Percentiles rank a stretch among this genome's conserved stretches.
phyloP scores from a whole-genome alignment of 2,329 filamentous ascomycete genomes.

The Aspergillus brunneoviolaceus region DNA sequence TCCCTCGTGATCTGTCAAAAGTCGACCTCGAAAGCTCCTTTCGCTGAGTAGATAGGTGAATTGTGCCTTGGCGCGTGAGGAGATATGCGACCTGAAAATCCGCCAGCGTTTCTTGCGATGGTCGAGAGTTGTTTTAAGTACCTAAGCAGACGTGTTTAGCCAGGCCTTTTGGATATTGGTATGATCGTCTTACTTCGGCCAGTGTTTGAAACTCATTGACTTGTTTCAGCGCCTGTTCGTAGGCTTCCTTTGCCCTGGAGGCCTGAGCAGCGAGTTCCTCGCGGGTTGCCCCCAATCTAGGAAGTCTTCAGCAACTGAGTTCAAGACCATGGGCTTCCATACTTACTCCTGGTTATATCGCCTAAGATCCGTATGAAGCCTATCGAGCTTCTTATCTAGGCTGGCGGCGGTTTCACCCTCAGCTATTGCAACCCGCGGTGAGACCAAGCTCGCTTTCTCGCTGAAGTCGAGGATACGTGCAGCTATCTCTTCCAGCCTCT shows the following conservation, averaged over 20 bases:
- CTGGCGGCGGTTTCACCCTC: conserved; percentile 62
- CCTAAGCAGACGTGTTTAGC: conserved; percentile 32
- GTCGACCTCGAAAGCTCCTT: conserved; percentile 79
- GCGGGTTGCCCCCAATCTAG: conserved; percentile 61
- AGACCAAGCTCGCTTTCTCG: conserved; percentile 55
- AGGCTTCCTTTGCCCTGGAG: conserved; percentile 36
- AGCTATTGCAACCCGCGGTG: conserved; percentile 61
- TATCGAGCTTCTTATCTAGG: conserved; percentile 49
- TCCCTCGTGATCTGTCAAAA: conserved; percentile 74
- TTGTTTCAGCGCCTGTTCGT: conserved; percentile 38
- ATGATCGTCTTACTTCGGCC: conserved; percentile 35
- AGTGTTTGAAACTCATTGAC: conserved; percentile 39
- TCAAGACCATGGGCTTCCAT: background rate
- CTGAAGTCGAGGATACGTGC: conserved; percentile 55
- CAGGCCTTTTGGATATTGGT: background rate
- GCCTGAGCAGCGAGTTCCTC: conserved; percentile 60
- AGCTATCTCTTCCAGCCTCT: conserved; percentile 50
- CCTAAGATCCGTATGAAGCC: conserved; percentile 59
- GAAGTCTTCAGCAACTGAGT: conserved; percentile 24
- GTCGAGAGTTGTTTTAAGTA: conserved; percentile 60
- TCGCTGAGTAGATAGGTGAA: conserved; percentile 89
- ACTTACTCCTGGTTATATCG: conserved; percentile 54
- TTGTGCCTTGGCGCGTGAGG: conserved; percentile 76
- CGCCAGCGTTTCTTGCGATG: conserved; percentile 74
- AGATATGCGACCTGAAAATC: conserved; percentile 79